These are phyloP conservation scores for Entelexis paramagnoliae DNA, from an alignment of 1,139 yeast genomes.

Conservation along the genomic window DNA sequence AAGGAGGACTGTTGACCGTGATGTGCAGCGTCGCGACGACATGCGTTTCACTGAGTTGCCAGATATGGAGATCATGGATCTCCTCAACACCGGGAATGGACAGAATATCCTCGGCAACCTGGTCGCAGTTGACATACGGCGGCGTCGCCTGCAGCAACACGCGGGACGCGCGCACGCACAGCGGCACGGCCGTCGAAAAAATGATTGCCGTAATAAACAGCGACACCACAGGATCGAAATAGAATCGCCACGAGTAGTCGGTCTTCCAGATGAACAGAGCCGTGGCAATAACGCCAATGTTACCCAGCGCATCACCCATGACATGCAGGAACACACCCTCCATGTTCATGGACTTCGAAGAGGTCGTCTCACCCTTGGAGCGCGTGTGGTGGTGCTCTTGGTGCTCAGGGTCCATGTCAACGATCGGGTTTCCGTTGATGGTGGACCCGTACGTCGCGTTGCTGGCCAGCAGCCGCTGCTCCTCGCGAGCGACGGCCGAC, in stretches of 20 bases:
- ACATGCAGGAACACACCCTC: slow-evolving; percentile 95
- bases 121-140: slow-evolving; percentile 61
- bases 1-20: slow-evolving; percentile 55
- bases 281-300: slow-evolving; percentile 81
- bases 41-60: slow-evolving; percentile 87
- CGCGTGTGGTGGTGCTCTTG: slow-evolving; percentile 35
- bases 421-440: not conserved
- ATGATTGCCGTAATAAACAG: slow-evolving; percentile 77
- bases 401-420: not conserved
- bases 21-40: slow-evolving; percentile 85
- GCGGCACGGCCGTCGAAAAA: slow-evolving; percentile 82
- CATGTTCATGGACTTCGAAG: slow-evolving; percentile 70
- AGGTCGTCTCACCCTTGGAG: slow-evolving; percentile 29
- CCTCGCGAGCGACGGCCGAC: slow-evolving; percentile 25
- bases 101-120: slow-evolving; percentile 57
- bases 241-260: slow-evolving; percentile 74
- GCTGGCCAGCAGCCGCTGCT: slow-evolving; percentile 21
- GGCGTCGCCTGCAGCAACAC: slow-evolving; percentile 92
- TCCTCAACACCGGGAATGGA: slow-evolving; percentile 63
- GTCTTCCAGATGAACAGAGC: slow-evolving; percentile 94
- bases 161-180: slow-evolving; percentile 76
- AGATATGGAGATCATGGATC: slow-evolving; percentile 89
- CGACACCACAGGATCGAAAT: slow-evolving; percentile 79
- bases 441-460: slow-evolving; percentile 17
- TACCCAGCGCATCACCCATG: slow-evolving; percentile 91